Percentiles rank a stretch among this genome's conserved stretches.
Evolutionary conservation across 2,329 filamentous ascomycete species (phyloP).

Genomic region (Penicillium glabrum): DNA sequence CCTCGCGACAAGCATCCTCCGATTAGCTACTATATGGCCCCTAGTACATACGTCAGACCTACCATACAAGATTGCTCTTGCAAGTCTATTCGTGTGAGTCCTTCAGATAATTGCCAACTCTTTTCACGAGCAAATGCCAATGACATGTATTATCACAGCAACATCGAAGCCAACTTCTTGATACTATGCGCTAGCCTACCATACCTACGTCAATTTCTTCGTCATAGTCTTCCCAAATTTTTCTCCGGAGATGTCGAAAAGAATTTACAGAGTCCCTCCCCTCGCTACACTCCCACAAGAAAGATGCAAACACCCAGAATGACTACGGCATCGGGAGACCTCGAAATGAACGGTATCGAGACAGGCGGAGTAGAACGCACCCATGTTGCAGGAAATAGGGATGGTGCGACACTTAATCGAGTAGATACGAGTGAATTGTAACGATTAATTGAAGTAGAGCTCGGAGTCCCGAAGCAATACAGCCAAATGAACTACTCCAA

Average conservation of each 20-base stretch:
- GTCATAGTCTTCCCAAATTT: neutral
- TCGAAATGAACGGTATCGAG: neutral
- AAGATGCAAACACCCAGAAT: neutral
- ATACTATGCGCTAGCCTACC: neutral
- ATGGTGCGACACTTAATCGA: too few relatives aligned
- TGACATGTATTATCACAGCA: neutral
- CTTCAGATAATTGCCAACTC: neutral
- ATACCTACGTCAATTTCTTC: neutral
- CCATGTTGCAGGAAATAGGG: too few relatives aligned
- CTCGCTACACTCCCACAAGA: neutral
- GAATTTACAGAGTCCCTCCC: neutral
- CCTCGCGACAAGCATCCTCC: neutral
- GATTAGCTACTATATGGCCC: neutral
- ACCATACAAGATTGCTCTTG: neutral
- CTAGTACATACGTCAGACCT: neutral
- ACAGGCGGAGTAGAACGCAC: neutral
- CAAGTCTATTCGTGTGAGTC: neutral
- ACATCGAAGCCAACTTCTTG: neutral
- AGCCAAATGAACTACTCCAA: too few relatives aligned
- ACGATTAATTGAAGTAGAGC: too few relatives aligned
- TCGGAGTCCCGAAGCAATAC: too few relatives aligned
- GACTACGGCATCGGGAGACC: neutral
- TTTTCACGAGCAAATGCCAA: neutral
- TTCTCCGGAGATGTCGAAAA: neutral
- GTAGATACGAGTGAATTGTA: too few relatives aligned